Evolutionary conservation across 139 green algal genomes (phyloP).

Genomic region (Pseudopediastrum boryanum): DNA sequence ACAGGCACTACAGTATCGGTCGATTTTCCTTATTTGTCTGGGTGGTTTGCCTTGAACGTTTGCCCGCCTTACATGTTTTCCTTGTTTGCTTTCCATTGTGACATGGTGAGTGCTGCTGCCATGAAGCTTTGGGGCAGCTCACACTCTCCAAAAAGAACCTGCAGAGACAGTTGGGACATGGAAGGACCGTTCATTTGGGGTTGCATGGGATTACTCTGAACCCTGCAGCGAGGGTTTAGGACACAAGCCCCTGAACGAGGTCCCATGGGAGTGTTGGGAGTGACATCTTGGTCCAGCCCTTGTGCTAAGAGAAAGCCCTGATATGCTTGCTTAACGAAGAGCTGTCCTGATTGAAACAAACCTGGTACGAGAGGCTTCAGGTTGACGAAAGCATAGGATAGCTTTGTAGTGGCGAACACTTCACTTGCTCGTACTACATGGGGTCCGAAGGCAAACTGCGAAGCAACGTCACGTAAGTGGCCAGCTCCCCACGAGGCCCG

Average conservation of each 20-base stretch:
- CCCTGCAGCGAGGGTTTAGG: not conserved
- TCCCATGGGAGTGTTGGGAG: not conserved
- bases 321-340: not conserved
- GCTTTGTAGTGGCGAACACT: conserved; percentile 75
- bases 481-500: too few species aligned
- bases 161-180: too few species aligned
- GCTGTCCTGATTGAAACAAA: conserved; percentile 16
- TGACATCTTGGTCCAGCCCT: not conserved
- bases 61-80: too few species aligned
- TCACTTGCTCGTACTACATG: conserved; percentile 67
- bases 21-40: too few species aligned
- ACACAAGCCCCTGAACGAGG: not conserved
- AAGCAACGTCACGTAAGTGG: too few species aligned
- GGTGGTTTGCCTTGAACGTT: too few species aligned
- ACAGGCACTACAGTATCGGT: too few species aligned
- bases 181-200: not conserved
- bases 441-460: conserved; percentile 78
- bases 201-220: not conserved
- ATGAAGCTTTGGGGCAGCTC: too few species aligned
- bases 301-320: not conserved
- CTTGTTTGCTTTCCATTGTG: too few species aligned
- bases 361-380: conserved; percentile 94
- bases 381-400: conserved; percentile 94
- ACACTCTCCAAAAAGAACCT: too few species aligned
- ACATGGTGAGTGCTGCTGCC: too few species aligned